phyloP scores from a whole-genome alignment of 805 yeast genomes.

The Ogataea saltuana region DNA sequence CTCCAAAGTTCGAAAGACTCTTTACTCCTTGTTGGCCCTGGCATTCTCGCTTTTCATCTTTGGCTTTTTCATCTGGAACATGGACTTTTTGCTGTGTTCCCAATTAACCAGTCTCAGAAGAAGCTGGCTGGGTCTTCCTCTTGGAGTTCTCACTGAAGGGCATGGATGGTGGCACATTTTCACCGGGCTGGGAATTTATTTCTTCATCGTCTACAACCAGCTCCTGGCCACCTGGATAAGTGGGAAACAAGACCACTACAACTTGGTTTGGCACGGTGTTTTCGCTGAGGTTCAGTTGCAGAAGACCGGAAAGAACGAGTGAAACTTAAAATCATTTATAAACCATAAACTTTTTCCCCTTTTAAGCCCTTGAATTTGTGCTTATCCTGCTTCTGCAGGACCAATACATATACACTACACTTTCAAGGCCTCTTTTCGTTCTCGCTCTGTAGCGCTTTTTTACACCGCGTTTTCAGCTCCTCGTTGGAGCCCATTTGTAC shows the following conservation, averaged over 20 bases:
- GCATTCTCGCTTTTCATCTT: constrained; percentile 49
- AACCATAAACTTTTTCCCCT: background rate
- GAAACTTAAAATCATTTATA: background rate
- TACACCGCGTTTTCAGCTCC: constrained; percentile 2
- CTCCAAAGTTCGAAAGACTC: constrained; percentile 19
- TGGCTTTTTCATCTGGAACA: constrained; percentile 86
- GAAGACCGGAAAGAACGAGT: constrained; percentile 10
- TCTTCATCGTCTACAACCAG: constrained; percentile 77
- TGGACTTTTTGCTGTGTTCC: constrained; percentile 79
- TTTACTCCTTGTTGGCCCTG: constrained; percentile 30
- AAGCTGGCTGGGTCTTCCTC: constrained; percentile 66
- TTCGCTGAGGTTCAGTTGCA: constrained; percentile 47
- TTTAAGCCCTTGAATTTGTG: too few species aligned
- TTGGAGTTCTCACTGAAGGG: constrained; percentile 83
- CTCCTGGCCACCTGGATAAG: constrained; percentile 67
- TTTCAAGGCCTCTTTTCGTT: background rate
- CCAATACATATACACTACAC: background rate
- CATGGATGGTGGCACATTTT: constrained; percentile 98
- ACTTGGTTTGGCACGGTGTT: constrained; percentile 58
- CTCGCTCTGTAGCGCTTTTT: background rate
- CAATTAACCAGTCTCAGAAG: constrained; percentile 61
- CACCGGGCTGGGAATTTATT: constrained; percentile 86
- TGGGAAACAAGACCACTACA: constrained; percentile 55
- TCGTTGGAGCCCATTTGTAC: constrained; percentile 8
- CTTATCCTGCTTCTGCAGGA: too few species aligned